Evolutionary conservation across 2,329 filamentous ascomycete genomes (phyloP), one percentile per base, ranked within the genome.

Genomic region (Nannizzia gypsea): DNA sequence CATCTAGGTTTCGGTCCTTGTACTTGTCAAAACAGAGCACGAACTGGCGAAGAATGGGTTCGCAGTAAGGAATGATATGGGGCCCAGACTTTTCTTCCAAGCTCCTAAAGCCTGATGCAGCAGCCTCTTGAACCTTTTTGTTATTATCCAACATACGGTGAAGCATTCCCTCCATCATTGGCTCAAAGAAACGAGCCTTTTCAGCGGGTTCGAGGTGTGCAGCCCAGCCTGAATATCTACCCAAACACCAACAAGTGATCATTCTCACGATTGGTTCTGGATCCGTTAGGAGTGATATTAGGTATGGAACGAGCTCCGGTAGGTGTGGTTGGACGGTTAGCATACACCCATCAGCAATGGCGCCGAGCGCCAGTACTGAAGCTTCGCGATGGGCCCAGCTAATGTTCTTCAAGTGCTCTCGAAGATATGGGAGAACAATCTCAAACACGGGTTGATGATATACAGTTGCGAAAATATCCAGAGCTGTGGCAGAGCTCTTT

Each of bases 1-100:
- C 95, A 77, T 95, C 96, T 84, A 97, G 96, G 77, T 99, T 99
- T 68, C 90, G 87, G 74, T 97, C 92, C 80, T 99, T 97, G 83
- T 97, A 99, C 74, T 88, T 90, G 58, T 80, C 82, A 74, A 99
- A 99, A 73, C 93, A 99, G 62, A 82, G 80, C 58, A 96, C 90
- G 69, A 92, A 97, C 71, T 97, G 93, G 63, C 86, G 86, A 58
- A 97, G 83, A 67, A 99, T 97, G 26, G 91, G 89, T 28, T 86
- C 82, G 67, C 89, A 91, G 75, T 96, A 99, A 0, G 89, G 89
- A 64, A 86, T 84, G 46, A 99, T 77, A 63, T 86, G 81, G 64
- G 84, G 84, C 61, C 89, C 89, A 0, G 93, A 89, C 72, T 95
- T 95, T 72, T 97, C 93, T 73, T 97, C 93, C 6, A 99, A 81